Evolutionary conservation across 2,329 filamentous ascomycete species (phyloP).

Genomic region (Cytospora leucostoma): DNA sequence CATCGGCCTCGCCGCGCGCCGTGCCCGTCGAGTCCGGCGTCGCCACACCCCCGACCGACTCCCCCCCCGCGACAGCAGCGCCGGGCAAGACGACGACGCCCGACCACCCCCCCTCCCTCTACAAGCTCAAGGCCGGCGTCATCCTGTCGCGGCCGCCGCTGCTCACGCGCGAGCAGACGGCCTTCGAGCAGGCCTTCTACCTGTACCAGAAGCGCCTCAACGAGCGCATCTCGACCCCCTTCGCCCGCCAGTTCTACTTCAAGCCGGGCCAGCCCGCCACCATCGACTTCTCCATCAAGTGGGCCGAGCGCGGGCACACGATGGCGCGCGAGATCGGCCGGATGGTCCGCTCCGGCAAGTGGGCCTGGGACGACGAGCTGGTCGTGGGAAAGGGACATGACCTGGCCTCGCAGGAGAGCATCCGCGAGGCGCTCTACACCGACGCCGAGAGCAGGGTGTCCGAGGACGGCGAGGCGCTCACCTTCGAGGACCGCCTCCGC

Average conservation of each 20-base stretch:
- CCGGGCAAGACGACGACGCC: constrained; percentile 13
- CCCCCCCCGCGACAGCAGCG: constrained; percentile 32
- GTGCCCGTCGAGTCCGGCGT: constrained; percentile 33
- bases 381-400: constrained; percentile 74
- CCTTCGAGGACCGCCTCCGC: constrained; percentile 60
- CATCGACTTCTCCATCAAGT: constrained; percentile 87
- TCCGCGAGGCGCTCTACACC: constrained; percentile 69
- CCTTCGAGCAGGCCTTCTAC: constrained; percentile 91
- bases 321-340: constrained; percentile 81
- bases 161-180: constrained; percentile 77
- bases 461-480: constrained; percentile 61
- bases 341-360: constrained; percentile 66
- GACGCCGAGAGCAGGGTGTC: constrained; percentile 70
- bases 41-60: constrained; percentile 31
- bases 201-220: constrained; percentile 98
- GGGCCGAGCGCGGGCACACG: constrained; percentile 69
- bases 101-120: constrained; percentile 34
- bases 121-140: constrained; percentile 64
- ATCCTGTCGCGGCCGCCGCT: constrained; percentile 87
- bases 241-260: constrained; percentile 92
- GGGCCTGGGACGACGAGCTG: constrained; percentile 91
- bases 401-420: constrained; percentile 62
- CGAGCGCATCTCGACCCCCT: constrained; percentile 84
- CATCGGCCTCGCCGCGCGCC: constrained; percentile 32
- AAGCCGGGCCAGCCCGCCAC: constrained; percentile 84